Evolutionary conservation across 2,329 filamentous ascomycete genomes (phyloP).

Genomic region (Aspergillus fumigatus): DNA sequence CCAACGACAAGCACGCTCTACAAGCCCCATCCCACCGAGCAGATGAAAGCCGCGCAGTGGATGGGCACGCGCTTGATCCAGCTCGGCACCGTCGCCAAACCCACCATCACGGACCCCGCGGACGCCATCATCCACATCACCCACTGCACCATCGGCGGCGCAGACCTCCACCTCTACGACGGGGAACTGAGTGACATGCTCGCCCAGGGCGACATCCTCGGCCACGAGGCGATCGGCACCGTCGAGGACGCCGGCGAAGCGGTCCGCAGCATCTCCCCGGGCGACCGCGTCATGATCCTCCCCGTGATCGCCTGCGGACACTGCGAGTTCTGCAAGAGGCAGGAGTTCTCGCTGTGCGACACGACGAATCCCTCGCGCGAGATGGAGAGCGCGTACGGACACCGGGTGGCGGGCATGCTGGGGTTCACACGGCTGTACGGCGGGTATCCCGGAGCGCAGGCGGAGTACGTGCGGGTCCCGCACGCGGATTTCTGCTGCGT

Average conservation of each 20-base stretch:
- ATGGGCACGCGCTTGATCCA: constrained; percentile 26
- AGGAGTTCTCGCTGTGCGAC: constrained; percentile 31
- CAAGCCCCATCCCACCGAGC: constrained; percentile 24
- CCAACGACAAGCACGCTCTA: neutral
- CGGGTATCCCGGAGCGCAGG: constrained; percentile 34
- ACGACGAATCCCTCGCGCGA: constrained; percentile 25
- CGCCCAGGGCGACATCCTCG: constrained; percentile 26
- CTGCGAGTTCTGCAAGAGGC: constrained; percentile 26
- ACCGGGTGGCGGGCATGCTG: constrained; percentile 28
- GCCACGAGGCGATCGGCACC: constrained; percentile 27
- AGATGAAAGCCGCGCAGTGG: constrained; percentile 29
- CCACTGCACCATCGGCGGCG: constrained; percentile 30
- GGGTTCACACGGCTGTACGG: constrained; percentile 30
- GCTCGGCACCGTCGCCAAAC: constrained; percentile 30
- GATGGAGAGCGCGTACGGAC: constrained; percentile 25
- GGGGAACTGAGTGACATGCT: constrained; percentile 26
- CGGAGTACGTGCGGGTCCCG: constrained; percentile 33
- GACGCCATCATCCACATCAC: constrained; percentile 33
- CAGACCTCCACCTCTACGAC: constrained; percentile 30
- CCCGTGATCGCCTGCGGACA: constrained; percentile 28
- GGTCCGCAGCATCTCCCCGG: constrained; percentile 18
- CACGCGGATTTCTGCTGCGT: constrained; percentile 31
- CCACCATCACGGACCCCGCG: constrained; percentile 26
- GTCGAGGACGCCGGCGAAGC: constrained; percentile 24
- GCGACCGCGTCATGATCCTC: constrained; percentile 29